phyloP scores from a whole-genome alignment of 768 basidiomycete species.

The Megacollybia marginata region DNA sequence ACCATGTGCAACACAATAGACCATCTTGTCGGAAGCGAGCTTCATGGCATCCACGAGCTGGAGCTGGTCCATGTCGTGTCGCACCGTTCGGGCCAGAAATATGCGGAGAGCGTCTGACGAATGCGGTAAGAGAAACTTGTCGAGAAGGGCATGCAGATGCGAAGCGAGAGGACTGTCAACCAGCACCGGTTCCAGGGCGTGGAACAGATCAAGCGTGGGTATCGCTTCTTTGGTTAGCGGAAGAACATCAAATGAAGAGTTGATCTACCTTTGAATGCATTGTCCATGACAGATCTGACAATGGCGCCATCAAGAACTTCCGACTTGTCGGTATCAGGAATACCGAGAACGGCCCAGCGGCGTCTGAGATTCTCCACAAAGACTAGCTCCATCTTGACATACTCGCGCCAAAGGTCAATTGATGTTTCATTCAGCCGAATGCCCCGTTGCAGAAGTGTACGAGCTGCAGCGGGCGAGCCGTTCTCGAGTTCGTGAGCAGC shows the following conservation, averaged over 20 bases:
- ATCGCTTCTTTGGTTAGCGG: constrained; percentile 22
- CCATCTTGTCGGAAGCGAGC: constrained; percentile 30
- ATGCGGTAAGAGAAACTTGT: constrained; percentile 26
- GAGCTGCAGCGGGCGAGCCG: constrained; percentile 69
- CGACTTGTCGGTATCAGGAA: constrained; percentile 34
- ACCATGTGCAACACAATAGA: constrained; percentile 5
- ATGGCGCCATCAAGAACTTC: constrained; percentile 75
- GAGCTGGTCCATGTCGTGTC: constrained; percentile 20
- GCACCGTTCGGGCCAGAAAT: constrained; percentile 25
- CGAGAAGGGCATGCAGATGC: constrained; percentile 28
- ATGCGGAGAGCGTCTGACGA: constrained; percentile 30
- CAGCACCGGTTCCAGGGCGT: constrained; percentile 29
- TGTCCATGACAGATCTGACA: constrained; percentile 68
- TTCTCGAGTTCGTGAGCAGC: constrained; percentile 78
- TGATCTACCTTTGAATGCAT: constrained; percentile 61
- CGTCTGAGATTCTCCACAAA: constrained; percentile 76
- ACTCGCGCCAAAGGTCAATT: constrained; percentile 80
- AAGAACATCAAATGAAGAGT: neutral
- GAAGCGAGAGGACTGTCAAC: constrained; percentile 22
- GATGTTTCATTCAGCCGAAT: constrained; percentile 70
- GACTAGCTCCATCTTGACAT: constrained; percentile 83
- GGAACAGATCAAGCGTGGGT: constrained; percentile 34
- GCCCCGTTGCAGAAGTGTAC: constrained; percentile 79
- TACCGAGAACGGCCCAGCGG: constrained; percentile 77
- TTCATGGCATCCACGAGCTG: constrained; percentile 31